Base-by-base conservation (phyloP, 441 rosid genomes). In the Breynia disticha region DNA sequence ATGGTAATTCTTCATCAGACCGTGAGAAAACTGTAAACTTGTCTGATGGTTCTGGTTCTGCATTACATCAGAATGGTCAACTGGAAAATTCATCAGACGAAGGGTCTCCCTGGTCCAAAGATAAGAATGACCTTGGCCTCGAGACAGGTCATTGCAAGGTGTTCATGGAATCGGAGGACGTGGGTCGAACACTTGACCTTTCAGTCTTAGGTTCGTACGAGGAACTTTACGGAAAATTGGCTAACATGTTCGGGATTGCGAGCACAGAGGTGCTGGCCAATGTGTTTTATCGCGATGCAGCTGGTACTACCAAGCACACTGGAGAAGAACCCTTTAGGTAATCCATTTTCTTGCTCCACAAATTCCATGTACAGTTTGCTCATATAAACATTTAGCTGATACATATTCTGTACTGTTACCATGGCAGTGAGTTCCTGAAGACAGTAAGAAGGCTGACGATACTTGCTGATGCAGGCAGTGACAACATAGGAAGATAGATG, bases 261-360 rank as follows among this genome's bases (percentile, higher is more conserved):
- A 77, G 66, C 38, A 68, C 85, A 38, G 93, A 83, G 66, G 70
- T 79, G 83, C 60, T 75, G 61, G 75, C 76, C 60, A 72, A 69
- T 48, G 88, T 90, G 69, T 79, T 79, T 63, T 87, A 81, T 66
- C 50, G 73, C 18, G 78, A 90, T 56, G 79, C 79, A 4, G 50
- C 76, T 0, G 93, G 96, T 21, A 65, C 80, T 8, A 54, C 65
- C 47, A 83, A 77, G 52, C 78, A 72, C 59, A 64, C 86, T 0
- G 95, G 98, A 35, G 80, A 79, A n/a, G 86, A 81, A 65, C 96
- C 98, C 57, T 90, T 87, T 73, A 75, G 98, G 98, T 90, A 39
- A 39, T 39, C 15, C 11, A 6, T 9, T 39, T 10, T 39, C 32
- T 24, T 24, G 3, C 32, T 24, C 32, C 32, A 24, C 7, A 24